Evolutionary conservation across 345 rosid species (phyloP).

Genomic region (Turnera subulata): DNA sequence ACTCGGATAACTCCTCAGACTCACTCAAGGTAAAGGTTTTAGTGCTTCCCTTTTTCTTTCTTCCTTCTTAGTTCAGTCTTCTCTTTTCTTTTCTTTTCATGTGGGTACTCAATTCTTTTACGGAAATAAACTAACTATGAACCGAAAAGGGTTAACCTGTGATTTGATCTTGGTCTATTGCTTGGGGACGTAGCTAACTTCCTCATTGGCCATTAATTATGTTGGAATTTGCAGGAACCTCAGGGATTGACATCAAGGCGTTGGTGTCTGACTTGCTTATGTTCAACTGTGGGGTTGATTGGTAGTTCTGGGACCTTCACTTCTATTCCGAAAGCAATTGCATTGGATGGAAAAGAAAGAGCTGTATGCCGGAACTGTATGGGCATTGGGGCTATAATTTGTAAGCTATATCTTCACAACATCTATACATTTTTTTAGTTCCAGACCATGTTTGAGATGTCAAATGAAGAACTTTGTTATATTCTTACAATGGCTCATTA

Average conservation of each 20-base stretch:
- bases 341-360: constrained; percentile 57
- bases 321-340: constrained; percentile 40
- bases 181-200: too few relatives aligned
- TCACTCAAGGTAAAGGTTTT: constrained; percentile 27
- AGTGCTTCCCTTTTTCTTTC: neutral
- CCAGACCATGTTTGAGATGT: neutral
- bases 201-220: neutral
- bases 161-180: too few relatives aligned
- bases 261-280: constrained; percentile 60
- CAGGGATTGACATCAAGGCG: constrained; percentile 52
- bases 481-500: neutral
- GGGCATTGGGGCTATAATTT: constrained; percentile 81
- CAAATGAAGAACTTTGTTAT: neutral
- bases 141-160: too few relatives aligned
- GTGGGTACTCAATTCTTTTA: neutral
- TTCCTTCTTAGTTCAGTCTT: neutral
- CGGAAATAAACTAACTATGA: too few relatives aligned
- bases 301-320: constrained; percentile 34
- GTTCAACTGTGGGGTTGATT: constrained; percentile 58
- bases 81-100: too few relatives aligned
- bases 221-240: constrained; percentile 37
- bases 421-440: constrained; percentile 1
- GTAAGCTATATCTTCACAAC: constrained; percentile 43
- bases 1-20: constrained; percentile 20
- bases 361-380: constrained; percentile 71